Conservation (phyloP, 768 basidiomycete species). For the Suillus discolor region DNA sequence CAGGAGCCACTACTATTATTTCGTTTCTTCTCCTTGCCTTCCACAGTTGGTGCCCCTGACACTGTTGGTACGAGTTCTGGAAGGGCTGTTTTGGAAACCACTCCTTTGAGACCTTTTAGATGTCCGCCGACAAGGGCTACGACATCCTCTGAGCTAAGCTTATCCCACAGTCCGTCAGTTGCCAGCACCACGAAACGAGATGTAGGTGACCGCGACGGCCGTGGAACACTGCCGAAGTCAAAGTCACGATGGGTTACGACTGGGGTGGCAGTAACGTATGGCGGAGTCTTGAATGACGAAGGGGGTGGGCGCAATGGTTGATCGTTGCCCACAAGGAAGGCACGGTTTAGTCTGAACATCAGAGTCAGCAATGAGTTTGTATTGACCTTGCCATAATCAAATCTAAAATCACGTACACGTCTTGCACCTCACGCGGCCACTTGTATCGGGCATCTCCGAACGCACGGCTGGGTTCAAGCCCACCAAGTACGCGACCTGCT, state of each 20-base stretch:
- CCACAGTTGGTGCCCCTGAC: slow-evolving; percentile 55
- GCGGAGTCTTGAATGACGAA: slow-evolving; percentile 76
- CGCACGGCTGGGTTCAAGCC: slow-evolving; percentile 83
- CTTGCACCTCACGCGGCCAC: slow-evolving; percentile 75
- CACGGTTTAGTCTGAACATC: slow-evolving; percentile 53
- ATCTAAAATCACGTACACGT: slow-evolving; percentile 51
- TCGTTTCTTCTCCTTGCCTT: slow-evolving; percentile 58
- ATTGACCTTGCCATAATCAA: neutral
- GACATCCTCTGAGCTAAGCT: slow-evolving; percentile 79
- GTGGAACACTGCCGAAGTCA: slow-evolving; percentile 42
- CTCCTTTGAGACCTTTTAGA: slow-evolving; percentile 70
- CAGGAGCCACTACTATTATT: slow-evolving; percentile 52
- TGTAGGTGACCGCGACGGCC: slow-evolving; percentile 21
- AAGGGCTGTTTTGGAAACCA: slow-evolving; percentile 60
- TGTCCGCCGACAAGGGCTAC: slow-evolving; percentile 86
- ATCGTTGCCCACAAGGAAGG: slow-evolving; percentile 67
- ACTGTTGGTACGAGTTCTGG: slow-evolving; percentile 55
- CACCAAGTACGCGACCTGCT: slow-evolving; percentile 83
- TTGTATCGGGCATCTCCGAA: slow-evolving; percentile 93
- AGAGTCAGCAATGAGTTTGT: neutral
- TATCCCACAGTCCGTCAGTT: slow-evolving; percentile 84
- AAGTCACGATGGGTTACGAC: slow-evolving; percentile 80
- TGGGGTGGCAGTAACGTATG: slow-evolving; percentile 87
- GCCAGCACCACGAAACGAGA: slow-evolving; percentile 83
- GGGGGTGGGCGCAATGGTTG: slow-evolving; percentile 62